phyloP scores from a whole-genome alignment of 805 yeast species.

The Brettanomyces sp. region DNA sequence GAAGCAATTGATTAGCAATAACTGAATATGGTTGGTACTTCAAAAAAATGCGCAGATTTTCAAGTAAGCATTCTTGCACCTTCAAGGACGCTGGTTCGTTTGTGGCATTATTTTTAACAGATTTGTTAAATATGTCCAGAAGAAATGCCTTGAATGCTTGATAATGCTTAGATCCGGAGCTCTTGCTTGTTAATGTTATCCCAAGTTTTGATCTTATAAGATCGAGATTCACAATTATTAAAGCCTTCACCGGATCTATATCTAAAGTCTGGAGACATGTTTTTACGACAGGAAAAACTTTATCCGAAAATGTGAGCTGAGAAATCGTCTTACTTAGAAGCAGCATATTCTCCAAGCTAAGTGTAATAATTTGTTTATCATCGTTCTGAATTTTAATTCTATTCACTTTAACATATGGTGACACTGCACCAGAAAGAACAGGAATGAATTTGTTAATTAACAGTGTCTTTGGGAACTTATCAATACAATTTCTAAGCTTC shows the following conservation, averaged over 20 bases:
- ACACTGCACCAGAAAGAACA: slow-evolving; percentile 43
- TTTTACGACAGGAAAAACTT: slow-evolving; percentile 41
- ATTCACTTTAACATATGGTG: slow-evolving; percentile 13
- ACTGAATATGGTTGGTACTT: slow-evolving; percentile 36
- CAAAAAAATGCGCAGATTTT: slow-evolving; percentile 18
- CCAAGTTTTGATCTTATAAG: slow-evolving; percentile 20
- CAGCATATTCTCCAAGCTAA: slow-evolving; percentile 46
- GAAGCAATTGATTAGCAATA: slow-evolving; percentile 68
- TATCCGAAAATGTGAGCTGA: slow-evolving; percentile 67
- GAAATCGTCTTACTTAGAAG: slow-evolving; percentile 60
- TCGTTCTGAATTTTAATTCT: slow-evolving; percentile 12
- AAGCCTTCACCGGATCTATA: slow-evolving; percentile 22
- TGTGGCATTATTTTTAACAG: slow-evolving; percentile 12
- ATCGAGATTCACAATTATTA: slow-evolving; percentile 21
- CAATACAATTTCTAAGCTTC: slow-evolving; percentile 46
- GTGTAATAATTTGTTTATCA: slow-evolving; percentile 32
- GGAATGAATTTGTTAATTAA: slow-evolving; percentile 69
- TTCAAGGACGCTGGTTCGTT: slow-evolving; percentile 11
- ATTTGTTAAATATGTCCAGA: slow-evolving; percentile 24
- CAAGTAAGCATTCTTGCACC: slow-evolving; percentile 27
- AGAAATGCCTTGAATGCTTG: slow-evolving; percentile 22
- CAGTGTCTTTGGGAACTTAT: slow-evolving; percentile 49
- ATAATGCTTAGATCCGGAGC: slow-evolving; percentile 11
- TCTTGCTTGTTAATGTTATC: slow-evolving; percentile 15
- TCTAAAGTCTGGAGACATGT: slow-evolving; percentile 17